These are phyloP conservation scores for Adansonia digitata DNA, from an alignment of 345 rosid species.

Conservation along the genomic window DNA sequence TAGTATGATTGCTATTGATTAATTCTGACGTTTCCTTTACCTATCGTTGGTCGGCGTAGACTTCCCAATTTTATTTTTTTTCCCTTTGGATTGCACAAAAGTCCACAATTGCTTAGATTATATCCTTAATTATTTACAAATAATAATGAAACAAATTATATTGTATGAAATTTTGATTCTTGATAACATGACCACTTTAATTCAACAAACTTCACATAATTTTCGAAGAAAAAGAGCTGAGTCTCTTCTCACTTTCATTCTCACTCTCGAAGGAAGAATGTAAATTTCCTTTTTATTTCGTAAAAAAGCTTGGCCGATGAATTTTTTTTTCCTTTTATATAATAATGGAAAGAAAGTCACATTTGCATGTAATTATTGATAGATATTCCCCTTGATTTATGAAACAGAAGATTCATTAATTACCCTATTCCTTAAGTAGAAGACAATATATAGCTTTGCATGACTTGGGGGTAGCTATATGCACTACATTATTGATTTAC, in stretches of 20 bases:
- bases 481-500: background rate
- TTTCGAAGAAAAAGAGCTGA: no score
- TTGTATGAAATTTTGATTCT: background rate
- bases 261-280: no score
- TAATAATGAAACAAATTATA: background rate
- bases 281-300: no score
- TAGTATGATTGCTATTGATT: background rate
- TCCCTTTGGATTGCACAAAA: background rate
- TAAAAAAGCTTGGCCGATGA: no score
- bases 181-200: background rate
- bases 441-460: background rate
- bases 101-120: background rate
- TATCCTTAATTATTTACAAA: background rate
- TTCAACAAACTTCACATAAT: background rate
- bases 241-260: no score
- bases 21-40: background rate
- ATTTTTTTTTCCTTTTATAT: no score
- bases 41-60: background rate
- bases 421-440: background rate
- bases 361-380: background rate
- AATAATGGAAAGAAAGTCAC: background rate
- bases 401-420: background rate
- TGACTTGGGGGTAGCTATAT: background rate
- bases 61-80: background rate
- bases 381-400: background rate